Base-by-base conservation (phyloP, 73 alveolate genomes). In the Paramecium sonneborni region DNA sequence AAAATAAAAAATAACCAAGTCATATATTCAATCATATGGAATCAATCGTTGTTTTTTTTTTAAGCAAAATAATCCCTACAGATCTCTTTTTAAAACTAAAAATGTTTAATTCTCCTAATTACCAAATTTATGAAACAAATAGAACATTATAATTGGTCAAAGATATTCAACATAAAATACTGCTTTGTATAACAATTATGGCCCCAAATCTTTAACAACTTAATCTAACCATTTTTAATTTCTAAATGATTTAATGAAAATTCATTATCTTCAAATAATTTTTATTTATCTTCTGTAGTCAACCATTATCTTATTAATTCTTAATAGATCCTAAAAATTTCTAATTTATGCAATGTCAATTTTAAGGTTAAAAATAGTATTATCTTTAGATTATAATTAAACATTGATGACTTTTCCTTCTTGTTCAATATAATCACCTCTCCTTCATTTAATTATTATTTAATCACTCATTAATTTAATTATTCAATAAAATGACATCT, bases 81-180 rank as follows among this genome's bases (percentile, higher is more conserved):
- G n/a, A n/a, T n/a, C 1, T 56, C 62, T 85, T 85, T 85, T 85
- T 85, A 15, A 85, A 30, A 56, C 38, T 57, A 6, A 85, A 85
- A 56, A 56, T 56, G 74, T 10, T 6, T 56, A 56, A 56, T 56
- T 56, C 28, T 56, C 74, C 15, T 24, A 9, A 12, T 56, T 84
- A 15, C 92, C 92, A 11, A 84, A 46, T 2, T 41, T 15, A 52
- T 84, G 44, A 12, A 84, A 44, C 34, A 68, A 38, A 4, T 37
- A 82, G 67, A 96, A 95, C n/a, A 96, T 85, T 39, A 95, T 85
- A 23, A 95, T 93, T 18, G 99, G 99, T 2, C 99, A 99, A 56
- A 96, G 92, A 86, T 97, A 97, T 95, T 97, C 99, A 56, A 96
- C 94, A 76, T 96, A 85, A 93, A 96, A 97, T 96, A 96, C 43